Evolutionary conservation across 2,329 filamentous ascomycete species (phyloP), one percentile per base, ranked within the genome.

Genomic region (Pseudonectria foliicola): DNA sequence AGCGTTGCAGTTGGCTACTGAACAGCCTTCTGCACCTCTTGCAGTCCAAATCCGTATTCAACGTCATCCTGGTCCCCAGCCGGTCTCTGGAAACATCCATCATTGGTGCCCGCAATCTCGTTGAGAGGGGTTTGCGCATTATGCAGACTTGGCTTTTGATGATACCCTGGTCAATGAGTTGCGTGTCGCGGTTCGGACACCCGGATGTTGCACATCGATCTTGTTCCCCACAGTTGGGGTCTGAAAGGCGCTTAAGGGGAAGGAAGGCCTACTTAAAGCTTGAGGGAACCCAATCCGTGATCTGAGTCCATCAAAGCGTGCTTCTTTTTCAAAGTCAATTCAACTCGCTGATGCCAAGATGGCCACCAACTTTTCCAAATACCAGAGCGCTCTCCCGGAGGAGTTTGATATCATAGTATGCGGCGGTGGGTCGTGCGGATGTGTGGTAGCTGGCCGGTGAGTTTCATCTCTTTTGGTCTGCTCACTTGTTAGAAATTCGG

Each of bases 391-490:
- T 6, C 53, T 87, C 43, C 82, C 82, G 25, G 82, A 87, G 39
- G 83, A 87, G 67, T 83, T 85, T 53, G 83, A 87, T 56, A 86
- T 88, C 49, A 87, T 87, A 49, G 80, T 87, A 21, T 82, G 78
- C 46, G 83, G 83, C 52, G 83, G 83, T 52, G 82, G 82, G 35
- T 84, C 79, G 55, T 77, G 72, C 42, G 78, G 70, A 23, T 74
- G 70, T 54, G 71, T 74, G n/a, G 68, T 74, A 27, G 71, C 71
- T 34, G 71, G 71, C 38, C 61, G 75, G 73, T 78, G 55, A 42
- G 50, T 41, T 24, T 31, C 35, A 10, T 18, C 13, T 14, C 25
- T 10, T 28, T 18, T 18, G n/a, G 21, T 21, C 21, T 11, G 6
- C 14, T 11, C 10, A 21, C n/a, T n/a, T n/a, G n/a, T n/a, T n/a